Evolutionary conservation across 1,139 yeast species (phyloP).

Genomic region (Yamadazyma kanchanaburiensis): DNA sequence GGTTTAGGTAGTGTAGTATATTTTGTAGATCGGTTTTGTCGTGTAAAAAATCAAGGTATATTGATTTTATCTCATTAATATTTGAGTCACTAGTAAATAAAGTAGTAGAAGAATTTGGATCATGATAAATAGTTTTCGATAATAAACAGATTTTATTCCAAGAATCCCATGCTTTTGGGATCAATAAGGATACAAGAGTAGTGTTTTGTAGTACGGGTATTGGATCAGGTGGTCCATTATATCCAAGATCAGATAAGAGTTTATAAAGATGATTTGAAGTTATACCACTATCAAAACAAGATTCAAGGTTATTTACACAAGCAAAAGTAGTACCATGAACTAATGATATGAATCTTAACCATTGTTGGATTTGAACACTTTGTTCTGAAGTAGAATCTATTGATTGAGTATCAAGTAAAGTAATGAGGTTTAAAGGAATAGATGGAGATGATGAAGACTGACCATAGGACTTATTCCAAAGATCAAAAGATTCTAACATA

Average conservation of each 20-base stretch:
- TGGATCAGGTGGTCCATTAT: not conserved
- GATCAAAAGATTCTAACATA: no score
- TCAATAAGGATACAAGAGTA: constrained; percentile 20
- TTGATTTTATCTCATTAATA: not conserved
- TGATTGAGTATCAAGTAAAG: no score
- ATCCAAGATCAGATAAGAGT: not conserved
- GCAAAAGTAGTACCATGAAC: constrained; percentile 38
- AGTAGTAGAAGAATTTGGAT: constrained; percentile 4
- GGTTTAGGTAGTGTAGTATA: not conserved
- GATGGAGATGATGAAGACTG: no score
- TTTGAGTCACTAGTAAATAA: constrained; percentile 4
- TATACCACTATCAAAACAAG: not conserved
- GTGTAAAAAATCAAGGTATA: constrained; percentile 3
- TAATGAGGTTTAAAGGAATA: no score
- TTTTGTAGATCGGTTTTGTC: not conserved
- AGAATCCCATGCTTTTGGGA: constrained; percentile 53
- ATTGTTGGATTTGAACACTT: constrained; percentile 44
- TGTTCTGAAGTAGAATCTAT: constrained; percentile 20
- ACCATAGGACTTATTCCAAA: no score
- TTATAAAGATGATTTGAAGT: not conserved
- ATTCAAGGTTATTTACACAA: constrained; percentile 5
- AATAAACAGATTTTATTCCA: constrained; percentile 47
- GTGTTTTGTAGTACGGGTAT: not conserved
- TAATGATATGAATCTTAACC: constrained; percentile 45
- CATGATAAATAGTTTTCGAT: constrained; percentile 24